These are phyloP conservation scores for Secale cereale DNA, from an alignment of 176 grass and related monocot genomes.

Conservation along the genomic window DNA sequence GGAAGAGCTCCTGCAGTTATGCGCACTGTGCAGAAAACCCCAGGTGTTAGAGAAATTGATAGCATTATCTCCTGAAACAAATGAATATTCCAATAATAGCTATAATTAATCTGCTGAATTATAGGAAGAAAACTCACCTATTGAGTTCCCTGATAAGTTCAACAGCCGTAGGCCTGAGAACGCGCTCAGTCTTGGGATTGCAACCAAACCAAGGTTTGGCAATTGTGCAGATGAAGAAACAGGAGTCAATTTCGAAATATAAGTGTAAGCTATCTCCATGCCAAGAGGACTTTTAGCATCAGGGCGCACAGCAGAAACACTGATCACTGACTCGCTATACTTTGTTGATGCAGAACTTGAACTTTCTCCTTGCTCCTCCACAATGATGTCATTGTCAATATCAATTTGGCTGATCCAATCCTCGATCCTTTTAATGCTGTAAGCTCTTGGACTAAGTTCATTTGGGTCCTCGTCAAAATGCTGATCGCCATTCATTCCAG, in stretches of 20 bases:
- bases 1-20: constrained; percentile 84
- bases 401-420: constrained; percentile 88
- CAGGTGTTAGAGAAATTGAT: constrained; percentile 12
- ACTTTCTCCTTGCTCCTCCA: constrained; percentile 59
- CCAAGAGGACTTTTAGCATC: constrained; percentile 63
- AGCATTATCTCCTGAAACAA: constrained; percentile 9
- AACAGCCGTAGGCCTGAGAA: constrained; percentile 73
- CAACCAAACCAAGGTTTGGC: constrained; percentile 64
- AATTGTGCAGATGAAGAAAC: constrained; percentile 70
- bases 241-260: constrained; percentile 82
- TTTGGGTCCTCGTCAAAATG: constrained; percentile 21
- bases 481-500: neutral
- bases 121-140: constrained; percentile 49
- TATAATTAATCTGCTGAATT: neutral
- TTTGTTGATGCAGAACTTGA: constrained; percentile 30
- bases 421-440: constrained; percentile 70
- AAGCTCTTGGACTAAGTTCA: constrained; percentile 48
- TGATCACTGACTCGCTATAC: constrained; percentile 7
- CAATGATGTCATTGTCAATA: constrained; percentile 28
- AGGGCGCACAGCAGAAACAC: constrained; percentile 38
- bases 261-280: constrained; percentile 87
- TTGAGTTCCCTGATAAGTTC: constrained; percentile 79
- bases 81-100: neutral
- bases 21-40: constrained; percentile 54
- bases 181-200: constrained; percentile 60